A percentile compares a stretch with the other conserved stretches of the same genome.
Evolutionary conservation across 225 moss, liverwort and hornwort genomes (phyloP).

Genomic region (Sphagnum contortum): DNA sequence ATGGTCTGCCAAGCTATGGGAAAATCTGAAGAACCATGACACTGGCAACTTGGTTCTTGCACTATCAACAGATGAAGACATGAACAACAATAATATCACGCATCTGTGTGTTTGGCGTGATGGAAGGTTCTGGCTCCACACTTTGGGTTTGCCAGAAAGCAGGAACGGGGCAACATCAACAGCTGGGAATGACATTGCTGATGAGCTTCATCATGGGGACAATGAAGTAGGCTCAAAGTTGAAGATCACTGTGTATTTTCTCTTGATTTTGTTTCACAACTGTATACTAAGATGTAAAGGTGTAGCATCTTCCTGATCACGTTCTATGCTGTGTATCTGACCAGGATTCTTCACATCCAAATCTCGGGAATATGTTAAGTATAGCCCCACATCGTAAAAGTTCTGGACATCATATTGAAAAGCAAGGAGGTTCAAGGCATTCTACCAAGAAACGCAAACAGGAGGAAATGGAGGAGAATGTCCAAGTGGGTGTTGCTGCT

Average conservation of each 20-base stretch:
- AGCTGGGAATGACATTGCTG: background rate
- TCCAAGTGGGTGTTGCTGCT: conserved; percentile 14
- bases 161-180: conserved; percentile 1
- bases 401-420: conserved; percentile 15
- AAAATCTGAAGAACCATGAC: conserved; percentile 32
- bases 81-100: conserved; percentile 17
- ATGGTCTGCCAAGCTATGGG: conserved; percentile 42
- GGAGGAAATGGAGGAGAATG: conserved; percentile 26
- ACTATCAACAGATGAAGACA: conserved; percentile 44
- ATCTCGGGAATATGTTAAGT: conserved; percentile 19
- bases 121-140: conserved; percentile 54
- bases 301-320: background rate
- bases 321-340: background rate
- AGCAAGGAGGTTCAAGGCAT: conserved; percentile 11
- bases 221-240: background rate
- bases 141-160: conserved; percentile 13
- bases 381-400: conserved; percentile 20
- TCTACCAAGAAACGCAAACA: conserved; percentile 25
- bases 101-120: conserved; percentile 59
- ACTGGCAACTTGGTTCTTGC: conserved; percentile 31
- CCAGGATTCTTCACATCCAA: conserved; percentile 13
- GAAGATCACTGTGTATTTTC: too few species aligned
- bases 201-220: conserved; percentile 4
- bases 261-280: too few species aligned
- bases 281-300: too few species aligned